Evolutionary conservation across 805 yeast genomes (phyloP).

Genomic region (Clavispora carvajalis): DNA sequence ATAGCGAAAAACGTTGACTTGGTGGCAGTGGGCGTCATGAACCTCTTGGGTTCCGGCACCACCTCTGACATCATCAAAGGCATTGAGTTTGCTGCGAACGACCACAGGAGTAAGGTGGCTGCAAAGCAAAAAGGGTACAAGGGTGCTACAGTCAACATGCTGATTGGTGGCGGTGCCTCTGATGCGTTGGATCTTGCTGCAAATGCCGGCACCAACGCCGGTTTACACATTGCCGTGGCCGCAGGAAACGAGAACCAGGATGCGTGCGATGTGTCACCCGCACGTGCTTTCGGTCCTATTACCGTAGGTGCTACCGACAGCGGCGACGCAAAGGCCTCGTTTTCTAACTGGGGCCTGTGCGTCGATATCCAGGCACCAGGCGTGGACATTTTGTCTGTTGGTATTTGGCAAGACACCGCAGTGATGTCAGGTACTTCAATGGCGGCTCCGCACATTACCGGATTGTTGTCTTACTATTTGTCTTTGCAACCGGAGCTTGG

Average conservation of each 20-base stretch:
- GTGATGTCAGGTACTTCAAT: slow-evolving; percentile 70
- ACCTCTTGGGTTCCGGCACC: slow-evolving; percentile 77
- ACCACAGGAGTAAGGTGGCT: slow-evolving; percentile 53
- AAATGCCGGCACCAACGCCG: slow-evolving; percentile 82
- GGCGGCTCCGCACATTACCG: slow-evolving; percentile 75
- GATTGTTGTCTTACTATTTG: slow-evolving; percentile 52
- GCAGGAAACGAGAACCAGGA: slow-evolving; percentile 94
- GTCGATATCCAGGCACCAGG: slow-evolving; percentile 98
- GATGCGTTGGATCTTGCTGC: slow-evolving; percentile 84
- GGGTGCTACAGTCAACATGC: slow-evolving; percentile 89
- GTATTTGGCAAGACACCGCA: slow-evolving; percentile 11
- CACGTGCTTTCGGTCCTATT: slow-evolving; percentile 75
- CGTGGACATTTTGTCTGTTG: slow-evolving; percentile 65
- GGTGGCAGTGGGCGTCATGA: slow-evolving; percentile 80
- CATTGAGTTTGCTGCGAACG: slow-evolving; percentile 75
- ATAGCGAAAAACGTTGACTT: slow-evolving; percentile 76
- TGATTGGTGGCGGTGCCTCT: slow-evolving; percentile 90
- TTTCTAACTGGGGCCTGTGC: slow-evolving; percentile 93
- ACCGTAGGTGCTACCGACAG: slow-evolving; percentile 95
- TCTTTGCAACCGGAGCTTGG: slow-evolving; percentile 15
- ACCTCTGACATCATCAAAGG: slow-evolving; percentile 84
- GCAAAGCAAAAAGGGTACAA: slow-evolving; percentile 60
- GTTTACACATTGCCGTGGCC: slow-evolving; percentile 90
- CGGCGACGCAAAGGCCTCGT: slow-evolving; percentile 86
- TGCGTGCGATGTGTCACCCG: slow-evolving; percentile 91